Evolutionary conservation across 129 eudicot genomes (phyloP).

Genomic region (Logfia minima): DNA sequence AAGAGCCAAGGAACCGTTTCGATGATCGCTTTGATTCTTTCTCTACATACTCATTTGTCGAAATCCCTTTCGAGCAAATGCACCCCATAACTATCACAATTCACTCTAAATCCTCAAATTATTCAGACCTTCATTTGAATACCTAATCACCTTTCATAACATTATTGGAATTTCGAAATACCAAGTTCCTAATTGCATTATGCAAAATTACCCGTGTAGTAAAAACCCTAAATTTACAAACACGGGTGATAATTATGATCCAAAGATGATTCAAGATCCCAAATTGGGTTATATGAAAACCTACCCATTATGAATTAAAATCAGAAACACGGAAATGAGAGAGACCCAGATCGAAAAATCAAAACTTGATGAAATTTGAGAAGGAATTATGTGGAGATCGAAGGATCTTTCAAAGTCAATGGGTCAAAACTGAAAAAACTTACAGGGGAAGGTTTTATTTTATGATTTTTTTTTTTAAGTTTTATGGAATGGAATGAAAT

Average conservation of each 20-base stretch:
- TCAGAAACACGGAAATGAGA: background rate
- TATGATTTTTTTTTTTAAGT: background rate
- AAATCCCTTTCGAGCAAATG: constrained; percentile 75
- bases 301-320: constrained; percentile 41
- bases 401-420: constrained; percentile 2
- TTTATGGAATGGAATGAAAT: background rate
- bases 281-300: constrained; percentile 9
- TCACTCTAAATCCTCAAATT: constrained; percentile 12
- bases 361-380: constrained; percentile 19
- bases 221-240: constrained; percentile 29
- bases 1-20: constrained; percentile 49
- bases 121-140: background rate
- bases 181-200: constrained; percentile 26
- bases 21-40: constrained; percentile 61
- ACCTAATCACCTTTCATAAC: background rate
- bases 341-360: constrained; percentile 29
- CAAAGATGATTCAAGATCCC: constrained; percentile 45
- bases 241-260: constrained; percentile 3
- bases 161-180: background rate
- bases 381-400: constrained; percentile 11
- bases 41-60: constrained; percentile 42
- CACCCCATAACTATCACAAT: constrained; percentile 58
- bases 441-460: background rate
- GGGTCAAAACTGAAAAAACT: constrained; percentile 27
- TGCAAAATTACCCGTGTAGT: constrained; percentile 7